Evolutionary conservation across 768 basidiomycete species (phyloP), one percentile per base, ranked within the genome.

Genomic region (Cystobasidium ongulense): DNA sequence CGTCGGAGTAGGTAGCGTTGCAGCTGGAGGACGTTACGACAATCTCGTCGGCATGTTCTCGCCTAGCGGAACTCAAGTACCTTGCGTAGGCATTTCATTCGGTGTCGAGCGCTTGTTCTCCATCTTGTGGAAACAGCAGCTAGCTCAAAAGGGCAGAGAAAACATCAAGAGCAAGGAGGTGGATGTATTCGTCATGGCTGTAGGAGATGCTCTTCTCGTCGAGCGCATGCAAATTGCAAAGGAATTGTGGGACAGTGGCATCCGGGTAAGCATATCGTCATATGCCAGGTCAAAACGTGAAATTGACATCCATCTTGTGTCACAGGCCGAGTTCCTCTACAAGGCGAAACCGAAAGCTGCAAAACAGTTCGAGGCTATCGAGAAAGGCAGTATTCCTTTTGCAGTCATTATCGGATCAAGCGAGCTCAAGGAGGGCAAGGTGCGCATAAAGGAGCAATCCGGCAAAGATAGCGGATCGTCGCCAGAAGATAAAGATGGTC

Each of bases 11-110:
- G 96, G 96, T n/a, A 96, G 93, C 17, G 95, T 99, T 80, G 96
- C 94, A n/a, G 96, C 91, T 0, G 96, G 96, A 13, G 96, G 96
- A 10, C 86, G 96, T 38, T 99, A 99, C 82, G 96, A 98, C 83
- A 88, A 88, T 67, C 89, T 99, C 27, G 95, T 99, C 0, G 89
- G 90, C 35, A 86, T 92, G 84, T 96, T 99, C 84, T 78, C 80
- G 25, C 80, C 68, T 27, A 61, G 36, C 17, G 66, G 75, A 17
- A 73, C 74, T 3, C 80, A 80, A 0, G 84, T 92, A 63, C 95
- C 95, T 0, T 99, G 95, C 80, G 87, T 97, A 21, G 94, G 95
- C 1, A 87, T 97, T 41, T 90, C 88, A 76, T 89, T 98, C 76
- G 96, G 95, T 17, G 84, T 98, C 75, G 96, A 99, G 82, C 83